Evolutionary conservation across 2,329 filamentous ascomycete genomes (phyloP).

Genomic region (Basipetospora chlamydospora): DNA sequence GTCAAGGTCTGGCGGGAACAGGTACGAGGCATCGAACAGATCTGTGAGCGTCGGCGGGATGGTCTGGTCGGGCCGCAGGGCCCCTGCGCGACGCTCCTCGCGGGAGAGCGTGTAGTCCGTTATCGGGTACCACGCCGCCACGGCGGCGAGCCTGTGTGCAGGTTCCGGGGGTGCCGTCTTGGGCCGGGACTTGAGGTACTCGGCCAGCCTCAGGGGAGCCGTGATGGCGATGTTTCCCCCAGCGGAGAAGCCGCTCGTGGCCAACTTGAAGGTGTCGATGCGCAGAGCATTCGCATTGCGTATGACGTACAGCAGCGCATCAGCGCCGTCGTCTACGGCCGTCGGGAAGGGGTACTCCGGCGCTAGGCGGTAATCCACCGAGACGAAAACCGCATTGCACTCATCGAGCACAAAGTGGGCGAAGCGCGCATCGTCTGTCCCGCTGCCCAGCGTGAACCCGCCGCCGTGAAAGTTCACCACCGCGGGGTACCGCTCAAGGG

Average conservation of each 20-base stretch:
- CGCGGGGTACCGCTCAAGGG: slow-evolving; percentile 23
- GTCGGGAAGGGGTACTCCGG: slow-evolving; percentile 50
- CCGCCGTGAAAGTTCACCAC: slow-evolving; percentile 56
- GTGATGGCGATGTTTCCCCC: slow-evolving; percentile 42
- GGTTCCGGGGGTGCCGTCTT: slow-evolving; percentile 22
- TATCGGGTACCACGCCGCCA: slow-evolving; percentile 47
- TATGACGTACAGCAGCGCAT: slow-evolving; percentile 47
- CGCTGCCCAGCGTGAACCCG: slow-evolving; percentile 49
- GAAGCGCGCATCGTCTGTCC: slow-evolving; percentile 49
- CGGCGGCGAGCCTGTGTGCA: slow-evolving; percentile 25
- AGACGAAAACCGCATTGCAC: slow-evolving; percentile 43
- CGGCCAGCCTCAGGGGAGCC: slow-evolving; percentile 24
- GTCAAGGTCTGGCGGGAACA: slow-evolving; percentile 34
- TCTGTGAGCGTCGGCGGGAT: slow-evolving; percentile 42
- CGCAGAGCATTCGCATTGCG: slow-evolving; percentile 39
- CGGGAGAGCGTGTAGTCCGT: slow-evolving; percentile 46
- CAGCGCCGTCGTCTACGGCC: slow-evolving; percentile 50
- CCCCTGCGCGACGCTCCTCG: slow-evolving; percentile 38
- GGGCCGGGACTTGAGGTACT: slow-evolving; percentile 15
- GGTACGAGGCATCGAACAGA: slow-evolving; percentile 48
- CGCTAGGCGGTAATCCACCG: slow-evolving; percentile 53
- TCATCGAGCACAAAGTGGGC: slow-evolving; percentile 35
- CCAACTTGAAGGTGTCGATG: slow-evolving; percentile 39
- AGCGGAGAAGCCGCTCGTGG: slow-evolving; percentile 50
- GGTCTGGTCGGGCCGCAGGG: slow-evolving; percentile 39